Conservation (phyloP, 768 basidiomycete species). For the Lyophyllum decastes region DNA sequence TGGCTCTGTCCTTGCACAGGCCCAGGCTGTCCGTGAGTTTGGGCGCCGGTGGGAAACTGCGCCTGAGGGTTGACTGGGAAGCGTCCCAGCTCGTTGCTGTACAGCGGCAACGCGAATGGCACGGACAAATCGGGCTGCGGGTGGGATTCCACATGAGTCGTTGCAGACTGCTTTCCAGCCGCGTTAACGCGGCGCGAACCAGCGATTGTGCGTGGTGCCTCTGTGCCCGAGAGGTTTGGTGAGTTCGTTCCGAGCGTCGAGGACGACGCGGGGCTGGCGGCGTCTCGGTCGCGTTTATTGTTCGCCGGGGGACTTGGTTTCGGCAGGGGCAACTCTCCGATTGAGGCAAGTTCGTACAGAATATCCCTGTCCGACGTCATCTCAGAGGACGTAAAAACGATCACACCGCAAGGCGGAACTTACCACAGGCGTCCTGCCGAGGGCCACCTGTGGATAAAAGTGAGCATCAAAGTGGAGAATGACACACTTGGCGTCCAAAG, state of each 20-base stretch:
- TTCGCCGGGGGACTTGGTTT: slow-evolving; percentile 47
- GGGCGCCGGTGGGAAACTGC: neutral
- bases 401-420: slow-evolving; percentile 1
- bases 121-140: neutral
- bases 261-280: slow-evolving; percentile 44
- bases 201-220: slow-evolving; percentile 34
- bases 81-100: slow-evolving; percentile 60
- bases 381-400: slow-evolving; percentile 26
- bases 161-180: neutral
- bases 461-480: neutral
- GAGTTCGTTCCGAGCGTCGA: slow-evolving; percentile 8
- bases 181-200: slow-evolving; percentile 33
- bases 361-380: slow-evolving; percentile 57
- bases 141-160: neutral
- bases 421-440: slow-evolving; percentile 49
- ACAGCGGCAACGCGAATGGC: slow-evolving; percentile 47
- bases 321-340: slow-evolving; percentile 71
- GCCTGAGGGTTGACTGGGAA: slow-evolving; percentile 43
- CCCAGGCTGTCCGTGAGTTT: neutral
- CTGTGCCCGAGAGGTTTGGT: slow-evolving; percentile 6
- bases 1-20: neutral
- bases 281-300: slow-evolving; percentile 66
- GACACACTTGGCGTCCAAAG: neutral
- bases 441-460: slow-evolving; percentile 32
- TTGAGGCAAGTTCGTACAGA: slow-evolving; percentile 69